Base-by-base conservation (phyloP, 148 eudicot species). In the Vaccinium darrowii region DNA sequence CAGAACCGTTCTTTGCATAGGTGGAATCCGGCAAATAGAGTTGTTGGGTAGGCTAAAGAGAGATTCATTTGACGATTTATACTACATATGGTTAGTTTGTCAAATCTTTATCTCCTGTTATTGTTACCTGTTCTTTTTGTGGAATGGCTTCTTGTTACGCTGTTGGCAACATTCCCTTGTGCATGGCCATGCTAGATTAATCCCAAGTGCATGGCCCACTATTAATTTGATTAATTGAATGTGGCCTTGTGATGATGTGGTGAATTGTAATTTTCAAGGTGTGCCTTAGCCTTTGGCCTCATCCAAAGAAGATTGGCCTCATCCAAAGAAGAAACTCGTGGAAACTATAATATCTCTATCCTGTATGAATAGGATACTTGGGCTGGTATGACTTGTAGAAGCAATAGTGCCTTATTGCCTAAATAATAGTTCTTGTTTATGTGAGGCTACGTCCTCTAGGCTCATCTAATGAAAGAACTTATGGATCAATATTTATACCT, bases 1-100 rank as follows among this genome's bases (percentile, higher is more conserved):
- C 95, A n/a, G 90, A 94, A 79, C 92, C 93, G 94, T 90, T 89
- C 90, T 94, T 83, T 95, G 94, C 90, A 90, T 95, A 39, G 98
- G 96, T 25, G 98, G 98, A 79, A 78, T 89, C 63, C 56, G 94
- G 86, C 93, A 91, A 88, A 83, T 95, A 54, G 96, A 95, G 90
- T 90, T 95, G 79, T 89, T 92, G 50, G 98, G 98, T 74, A 91
- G 98, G 88, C 92, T 92, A 78, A 95, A 95, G 88, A 94, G 58
- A 83, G 94, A 94, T 88, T 94, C 91, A 87, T 84, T 85, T 90
- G 98, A 95, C 87, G 92, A 80, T 84, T 86, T 90, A 50, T 91
- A 83, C 81, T 95, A 95, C 78, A 90, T 93, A 84, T 90, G 98
- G 98, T 95, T 18, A 91, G 93, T 84, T 87, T 36, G 53, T 56